Evolutionary conservation across 2,329 filamentous ascomycete genomes (phyloP).

Genomic region (Fusarium acutatum): DNA sequence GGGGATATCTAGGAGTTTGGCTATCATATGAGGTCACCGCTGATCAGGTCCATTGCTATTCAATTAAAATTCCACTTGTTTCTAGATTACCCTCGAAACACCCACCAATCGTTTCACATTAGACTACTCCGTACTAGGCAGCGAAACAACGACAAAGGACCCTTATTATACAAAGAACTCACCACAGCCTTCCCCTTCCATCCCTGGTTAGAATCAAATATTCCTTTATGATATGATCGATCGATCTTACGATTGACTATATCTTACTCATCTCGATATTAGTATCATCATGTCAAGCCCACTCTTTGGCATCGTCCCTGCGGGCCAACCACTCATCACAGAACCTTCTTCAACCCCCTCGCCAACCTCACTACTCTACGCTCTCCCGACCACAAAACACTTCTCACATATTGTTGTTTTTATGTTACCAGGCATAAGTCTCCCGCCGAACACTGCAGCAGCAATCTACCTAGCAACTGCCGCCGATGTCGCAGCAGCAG

Average conservation of each 20-base stretch:
- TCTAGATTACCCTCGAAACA: conserved; percentile 30
- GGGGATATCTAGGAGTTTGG: neutral
- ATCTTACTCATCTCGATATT: neutral
- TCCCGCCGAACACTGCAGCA: conserved; percentile 81
- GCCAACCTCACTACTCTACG: conserved; percentile 65
- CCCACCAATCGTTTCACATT: conserved; percentile 34
- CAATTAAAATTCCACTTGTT: conserved; percentile 15
- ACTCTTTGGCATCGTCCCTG: conserved; percentile 68
- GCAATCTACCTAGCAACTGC: conserved; percentile 83
- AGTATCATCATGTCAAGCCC: conserved; percentile 37
- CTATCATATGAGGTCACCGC: conserved; percentile 17
- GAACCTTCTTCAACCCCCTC: conserved; percentile 62
- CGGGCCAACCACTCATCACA: conserved; percentile 66
- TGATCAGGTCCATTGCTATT: neutral
- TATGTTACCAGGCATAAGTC: conserved; percentile 77
- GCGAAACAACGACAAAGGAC: conserved; percentile 13
- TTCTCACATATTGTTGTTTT: conserved; percentile 91
- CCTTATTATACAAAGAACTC: conserved; percentile 2
- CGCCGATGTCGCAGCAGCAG: conserved; percentile 50
- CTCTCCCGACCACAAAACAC: conserved; percentile 55
- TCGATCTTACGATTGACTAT: neutral
- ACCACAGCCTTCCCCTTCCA: neutral
- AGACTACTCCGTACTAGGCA: neutral
- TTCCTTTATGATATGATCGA: neutral
- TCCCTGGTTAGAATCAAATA: neutral